These are phyloP conservation scores for Hortaea sp. DNA, from an alignment of 2,329 filamentous ascomycete species.

Conservation along the genomic window DNA sequence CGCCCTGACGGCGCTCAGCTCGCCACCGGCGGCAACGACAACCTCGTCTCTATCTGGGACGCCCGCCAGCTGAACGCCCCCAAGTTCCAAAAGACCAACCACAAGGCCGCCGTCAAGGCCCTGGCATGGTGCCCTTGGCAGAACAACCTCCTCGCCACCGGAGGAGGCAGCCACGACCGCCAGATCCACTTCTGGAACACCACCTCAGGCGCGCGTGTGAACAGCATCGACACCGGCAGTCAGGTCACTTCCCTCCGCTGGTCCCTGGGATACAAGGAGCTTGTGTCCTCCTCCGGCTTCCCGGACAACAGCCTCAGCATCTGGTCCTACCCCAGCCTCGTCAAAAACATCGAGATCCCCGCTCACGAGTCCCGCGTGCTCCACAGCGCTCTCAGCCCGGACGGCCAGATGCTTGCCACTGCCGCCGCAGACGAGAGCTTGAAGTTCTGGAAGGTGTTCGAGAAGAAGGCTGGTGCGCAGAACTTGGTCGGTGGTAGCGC, in stretches of 20 bases:
- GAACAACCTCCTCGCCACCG: conserved; percentile 90
- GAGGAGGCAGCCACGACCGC: conserved; percentile 89
- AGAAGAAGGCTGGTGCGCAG: conserved; percentile 82
- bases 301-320: conserved; percentile 99
- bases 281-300: conserved; percentile 94
- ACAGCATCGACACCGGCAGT: conserved; percentile 97
- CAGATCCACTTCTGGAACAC: conserved; percentile 99
- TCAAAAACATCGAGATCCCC: conserved; percentile 95
- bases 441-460: conserved; percentile 99
- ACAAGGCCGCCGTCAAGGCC: conserved; percentile 97
- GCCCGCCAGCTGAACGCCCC: conserved; percentile 84
- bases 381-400: conserved; percentile 92
- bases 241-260: conserved; percentile 94
- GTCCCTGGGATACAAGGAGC: conserved; percentile 96
- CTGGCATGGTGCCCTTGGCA: conserved; percentile 99
- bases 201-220: conserved; percentile 90
- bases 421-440: conserved; percentile 92
- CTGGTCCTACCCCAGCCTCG: conserved; percentile 96
- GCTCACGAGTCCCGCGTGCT: conserved; percentile 94
- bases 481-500: conserved; percentile 50
- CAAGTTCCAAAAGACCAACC: conserved; percentile 99
- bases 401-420: conserved; percentile 95
- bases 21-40: conserved; percentile 96
- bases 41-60: conserved; percentile 98
- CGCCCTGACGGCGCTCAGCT: conserved; percentile 92